Percentiles rank a stretch among this genome's conserved stretches.
These are phyloP conservation scores for Mucor indicus DNA, from an alignment of 371 early-diverging fungal genomes.

Conservation along the genomic window DNA sequence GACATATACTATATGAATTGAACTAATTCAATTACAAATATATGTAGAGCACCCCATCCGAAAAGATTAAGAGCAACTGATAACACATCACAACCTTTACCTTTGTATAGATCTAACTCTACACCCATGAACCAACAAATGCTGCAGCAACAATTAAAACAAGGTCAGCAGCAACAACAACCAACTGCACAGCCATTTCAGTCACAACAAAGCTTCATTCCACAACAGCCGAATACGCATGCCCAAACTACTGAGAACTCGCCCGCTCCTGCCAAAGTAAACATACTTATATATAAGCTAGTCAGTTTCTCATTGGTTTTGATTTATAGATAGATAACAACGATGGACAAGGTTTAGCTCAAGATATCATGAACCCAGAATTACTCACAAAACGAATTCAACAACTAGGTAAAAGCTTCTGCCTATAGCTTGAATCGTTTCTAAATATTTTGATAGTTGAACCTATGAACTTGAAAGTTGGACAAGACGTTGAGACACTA, in stretches of 20 bases:
- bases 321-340: slow-evolving; percentile 45
- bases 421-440: neutral
- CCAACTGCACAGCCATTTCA: slow-evolving; percentile 15
- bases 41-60: slow-evolving; percentile 27
- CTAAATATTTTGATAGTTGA: neutral
- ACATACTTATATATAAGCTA: neutral
- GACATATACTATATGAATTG: no score
- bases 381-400: slow-evolving; percentile 38
- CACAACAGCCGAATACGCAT: neutral
- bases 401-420: slow-evolving; percentile 38
- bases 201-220: neutral
- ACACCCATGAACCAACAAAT: slow-evolving; percentile 2
- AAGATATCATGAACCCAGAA: slow-evolving; percentile 53
- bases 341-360: slow-evolving; percentile 40
- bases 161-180: slow-evolving; percentile 5
- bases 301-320: no score
- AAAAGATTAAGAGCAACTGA: slow-evolving; percentile 28
- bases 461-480: slow-evolving; percentile 19
- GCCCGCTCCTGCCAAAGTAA: neutral
- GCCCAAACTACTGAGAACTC: neutral
- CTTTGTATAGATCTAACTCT: slow-evolving; percentile 14
- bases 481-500: slow-evolving; percentile 63
- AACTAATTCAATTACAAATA: no score
- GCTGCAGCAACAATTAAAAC: slow-evolving; percentile 1
- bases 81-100: slow-evolving; percentile 20